A percentile compares a stretch with the other conserved stretches of the same genome.
phyloP scores from a whole-genome alignment of 306 rosid species.

The Pterocarpus santalinus region DNA sequence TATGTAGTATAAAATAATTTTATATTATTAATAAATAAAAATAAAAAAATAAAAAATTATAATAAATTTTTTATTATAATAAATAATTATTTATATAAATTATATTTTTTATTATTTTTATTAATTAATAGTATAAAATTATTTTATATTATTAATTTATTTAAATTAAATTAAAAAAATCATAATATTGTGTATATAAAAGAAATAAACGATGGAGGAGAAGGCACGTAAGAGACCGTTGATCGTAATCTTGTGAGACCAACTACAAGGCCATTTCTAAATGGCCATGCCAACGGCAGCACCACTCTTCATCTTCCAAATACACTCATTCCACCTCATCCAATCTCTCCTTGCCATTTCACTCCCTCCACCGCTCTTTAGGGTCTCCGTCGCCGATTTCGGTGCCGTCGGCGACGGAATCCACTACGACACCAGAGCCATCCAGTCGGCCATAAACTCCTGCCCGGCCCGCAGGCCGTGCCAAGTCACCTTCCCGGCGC shows the following conservation, averaged over 20 bases:
- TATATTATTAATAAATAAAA: no score
- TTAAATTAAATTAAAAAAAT: no score
- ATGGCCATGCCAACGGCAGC: neutral
- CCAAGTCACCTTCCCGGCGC: slow-evolving; percentile 56
- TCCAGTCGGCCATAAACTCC: slow-evolving; percentile 68
- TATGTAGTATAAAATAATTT: no score
- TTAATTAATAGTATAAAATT: no score
- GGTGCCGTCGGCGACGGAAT: slow-evolving; percentile 70
- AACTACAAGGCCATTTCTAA: slow-evolving; percentile 23
- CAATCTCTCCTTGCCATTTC: slow-evolving; percentile 25
- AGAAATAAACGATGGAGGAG: no score
- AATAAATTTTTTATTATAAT: no score
- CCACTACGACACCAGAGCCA: slow-evolving; percentile 66
- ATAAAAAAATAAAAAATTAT: no score
- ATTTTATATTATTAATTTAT: no score
- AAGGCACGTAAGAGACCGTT: neutral
- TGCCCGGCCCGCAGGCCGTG: slow-evolving; percentile 49
- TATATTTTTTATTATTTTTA: no score
- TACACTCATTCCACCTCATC: neutral
- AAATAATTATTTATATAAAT: no score
- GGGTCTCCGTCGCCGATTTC: slow-evolving; percentile 57
- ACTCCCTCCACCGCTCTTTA: slow-evolving; percentile 9
- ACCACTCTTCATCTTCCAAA: neutral
- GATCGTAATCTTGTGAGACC: neutral
- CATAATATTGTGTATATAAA: no score